Conservation (phyloP, 192 early-diverging fungal genomes). For the Backusella mclennaniae region DNA sequence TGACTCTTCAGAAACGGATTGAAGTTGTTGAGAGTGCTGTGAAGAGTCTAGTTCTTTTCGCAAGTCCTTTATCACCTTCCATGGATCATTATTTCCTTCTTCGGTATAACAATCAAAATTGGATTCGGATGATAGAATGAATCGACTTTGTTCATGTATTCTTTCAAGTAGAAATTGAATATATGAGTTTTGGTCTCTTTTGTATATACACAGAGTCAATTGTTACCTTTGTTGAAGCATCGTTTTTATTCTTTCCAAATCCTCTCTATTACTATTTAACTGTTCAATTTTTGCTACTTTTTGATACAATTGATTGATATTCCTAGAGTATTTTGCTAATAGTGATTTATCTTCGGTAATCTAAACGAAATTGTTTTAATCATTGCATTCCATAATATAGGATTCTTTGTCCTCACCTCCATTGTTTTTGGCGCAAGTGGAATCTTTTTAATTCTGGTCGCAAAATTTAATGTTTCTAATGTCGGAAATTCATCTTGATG, state of each 20-base stretch:
- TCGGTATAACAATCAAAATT: not conserved
- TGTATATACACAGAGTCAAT: too few species aligned
- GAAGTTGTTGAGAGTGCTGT: not conserved
- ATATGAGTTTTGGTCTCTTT: not conserved
- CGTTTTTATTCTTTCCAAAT: not conserved
- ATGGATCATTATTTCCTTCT: slow-evolving; percentile 6
- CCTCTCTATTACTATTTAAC: not conserved
- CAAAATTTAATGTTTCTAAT: slow-evolving; percentile 15
- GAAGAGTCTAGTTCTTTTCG: not conserved
- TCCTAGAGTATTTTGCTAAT: not conserved
- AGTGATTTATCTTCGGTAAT: slow-evolving; percentile 10
- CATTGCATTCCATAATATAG: not conserved
- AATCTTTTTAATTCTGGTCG: not conserved
- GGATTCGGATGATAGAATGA: not conserved
- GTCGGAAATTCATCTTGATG: slow-evolving; percentile 5
- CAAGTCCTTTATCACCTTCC: not conserved
- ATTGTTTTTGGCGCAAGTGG: not conserved
- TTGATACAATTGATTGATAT: not conserved
- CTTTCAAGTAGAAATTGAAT: not conserved
- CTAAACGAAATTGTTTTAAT: not conserved
- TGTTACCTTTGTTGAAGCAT: slow-evolving; percentile 3
- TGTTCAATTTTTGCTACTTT: not conserved
- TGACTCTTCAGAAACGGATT: slow-evolving; percentile 2
- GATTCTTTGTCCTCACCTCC: not conserved
- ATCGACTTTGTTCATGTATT: not conserved